phyloP scores from a whole-genome alignment of 345 rosid genomes.

The Salix viminalis region DNA sequence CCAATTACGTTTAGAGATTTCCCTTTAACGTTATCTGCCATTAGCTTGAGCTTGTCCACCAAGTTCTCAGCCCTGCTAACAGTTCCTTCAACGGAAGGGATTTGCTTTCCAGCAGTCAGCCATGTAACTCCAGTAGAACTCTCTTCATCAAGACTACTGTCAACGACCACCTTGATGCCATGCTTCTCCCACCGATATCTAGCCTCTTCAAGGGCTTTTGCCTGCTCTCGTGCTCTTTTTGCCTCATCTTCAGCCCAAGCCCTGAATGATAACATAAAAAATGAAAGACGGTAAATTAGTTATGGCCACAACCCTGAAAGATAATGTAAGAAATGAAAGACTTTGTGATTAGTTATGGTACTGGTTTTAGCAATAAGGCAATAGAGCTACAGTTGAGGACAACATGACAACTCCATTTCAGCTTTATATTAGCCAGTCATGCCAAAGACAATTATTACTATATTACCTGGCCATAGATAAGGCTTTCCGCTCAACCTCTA shows the following conservation, averaged over 20 bases:
- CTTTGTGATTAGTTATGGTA: background rate
- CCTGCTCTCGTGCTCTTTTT: slow-evolving; percentile 73
- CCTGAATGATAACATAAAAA: slow-evolving; percentile 33
- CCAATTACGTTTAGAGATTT: slow-evolving; percentile 51
- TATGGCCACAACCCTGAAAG: too few species aligned
- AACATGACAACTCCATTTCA: background rate
- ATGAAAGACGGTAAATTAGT: background rate
- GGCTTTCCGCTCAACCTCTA: slow-evolving; percentile 81
- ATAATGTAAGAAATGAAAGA: too few species aligned
- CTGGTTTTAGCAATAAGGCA: background rate
- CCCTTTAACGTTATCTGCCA: slow-evolving; percentile 46
- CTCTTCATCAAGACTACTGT: slow-evolving; percentile 65
- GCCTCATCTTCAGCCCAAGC: slow-evolving; percentile 97
- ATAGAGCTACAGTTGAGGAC: background rate
- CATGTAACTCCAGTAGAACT: slow-evolving; percentile 51
- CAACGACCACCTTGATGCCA: slow-evolving; percentile 81
- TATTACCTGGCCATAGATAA: slow-evolving; percentile 81
- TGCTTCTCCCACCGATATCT: slow-evolving; percentile 83
- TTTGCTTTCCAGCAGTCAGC: slow-evolving; percentile 52
- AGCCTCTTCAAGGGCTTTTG: slow-evolving; percentile 77
- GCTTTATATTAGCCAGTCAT: background rate
- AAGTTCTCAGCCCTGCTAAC: slow-evolving; percentile 51
- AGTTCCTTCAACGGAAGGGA: slow-evolving; percentile 46
- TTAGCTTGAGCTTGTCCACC: slow-evolving; percentile 51
- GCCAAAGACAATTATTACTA: background rate